These are phyloP conservation scores for Cicer yamashitae DNA, from an alignment of 306 rosid species.

Conservation along the genomic window DNA sequence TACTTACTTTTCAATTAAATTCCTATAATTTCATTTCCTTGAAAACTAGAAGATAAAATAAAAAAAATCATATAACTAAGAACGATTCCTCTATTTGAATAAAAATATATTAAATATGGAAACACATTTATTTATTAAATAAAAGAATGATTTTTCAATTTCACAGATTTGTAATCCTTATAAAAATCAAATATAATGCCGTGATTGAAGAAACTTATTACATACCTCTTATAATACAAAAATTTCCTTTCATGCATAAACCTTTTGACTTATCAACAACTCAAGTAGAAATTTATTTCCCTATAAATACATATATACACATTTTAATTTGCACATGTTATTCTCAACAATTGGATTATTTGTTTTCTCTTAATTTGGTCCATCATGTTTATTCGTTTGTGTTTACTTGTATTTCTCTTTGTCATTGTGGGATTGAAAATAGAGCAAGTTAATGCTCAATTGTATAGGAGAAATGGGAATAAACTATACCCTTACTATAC, in stretches of 20 bases:
- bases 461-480: slow-evolving; percentile 22
- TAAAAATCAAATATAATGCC: neutral
- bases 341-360: neutral
- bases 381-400: slow-evolving; percentile 33
- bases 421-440: slow-evolving; percentile 35
- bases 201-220: slow-evolving; percentile 26
- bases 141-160: too few species aligned
- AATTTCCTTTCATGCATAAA: neutral
- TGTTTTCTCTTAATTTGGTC: neutral
- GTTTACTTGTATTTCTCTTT: slow-evolving; percentile 28
- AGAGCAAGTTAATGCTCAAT: slow-evolving; percentile 43
- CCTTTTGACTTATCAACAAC: slow-evolving; percentile 13
- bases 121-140: too few species aligned
- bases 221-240: neutral
- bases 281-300: neutral
- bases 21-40: too few species aligned
- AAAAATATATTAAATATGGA: too few species aligned
- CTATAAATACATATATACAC: slow-evolving; percentile 26
- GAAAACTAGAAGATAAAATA: too few species aligned
- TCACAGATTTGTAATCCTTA: neutral
- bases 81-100: too few species aligned
- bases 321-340: neutral
- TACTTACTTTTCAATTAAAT: too few species aligned
- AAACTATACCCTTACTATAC: slow-evolving; percentile 43
- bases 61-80: too few species aligned